Base-by-base conservation (phyloP, 1,284 basidiomycete species). In the Papiliotrema laurentii region DNA sequence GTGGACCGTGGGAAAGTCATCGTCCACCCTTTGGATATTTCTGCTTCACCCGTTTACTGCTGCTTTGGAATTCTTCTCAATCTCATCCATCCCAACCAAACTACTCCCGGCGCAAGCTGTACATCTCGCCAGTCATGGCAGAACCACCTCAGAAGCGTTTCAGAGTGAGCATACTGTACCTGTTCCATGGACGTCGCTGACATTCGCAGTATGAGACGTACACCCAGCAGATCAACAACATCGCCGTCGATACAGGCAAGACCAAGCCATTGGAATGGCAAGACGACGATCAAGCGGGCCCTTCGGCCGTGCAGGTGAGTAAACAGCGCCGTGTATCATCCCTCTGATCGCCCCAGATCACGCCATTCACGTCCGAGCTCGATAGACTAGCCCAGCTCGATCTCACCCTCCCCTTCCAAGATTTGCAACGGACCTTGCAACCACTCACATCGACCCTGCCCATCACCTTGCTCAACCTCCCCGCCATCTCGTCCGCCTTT, bases 381-480 rank as follows among this genome's bases (percentile, higher is more conserved):
- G 66, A 64, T n/a, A 68, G 72, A 21, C 57, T 75, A 9, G 63
- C 69, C 18, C 61, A 73, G 9, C 80, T 92, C 45, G 90, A 88
- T 68, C 80, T 93, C 25, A 80, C 87, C 0, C 80, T 84, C 0
- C 78, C 82, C 0, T 93, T 91, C 71, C 75, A 89, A 50, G 72
- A 78, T 19, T 87, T 91, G 56, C 81, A 84, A 2, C 77, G 80
- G 49, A 76, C 79, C 45, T 79, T 80, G 0, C 77, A 80, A 33
- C 74, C 79, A 0, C 75, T 91, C 24, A 83, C 86, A 1, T 79
- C 81, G 2, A 89, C 86, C 1, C 82, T 93, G 76, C 84, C 89
- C 0, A 76, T 91, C 40, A 80, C 90, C 2, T 75, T 94, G 10
- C 85, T 87, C 61, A 86, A 92, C 65, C 86, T 86, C 79, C 75